Conservation (phyloP, 306 rosid genomes). For the Hippophae gyantsensis region DNA sequence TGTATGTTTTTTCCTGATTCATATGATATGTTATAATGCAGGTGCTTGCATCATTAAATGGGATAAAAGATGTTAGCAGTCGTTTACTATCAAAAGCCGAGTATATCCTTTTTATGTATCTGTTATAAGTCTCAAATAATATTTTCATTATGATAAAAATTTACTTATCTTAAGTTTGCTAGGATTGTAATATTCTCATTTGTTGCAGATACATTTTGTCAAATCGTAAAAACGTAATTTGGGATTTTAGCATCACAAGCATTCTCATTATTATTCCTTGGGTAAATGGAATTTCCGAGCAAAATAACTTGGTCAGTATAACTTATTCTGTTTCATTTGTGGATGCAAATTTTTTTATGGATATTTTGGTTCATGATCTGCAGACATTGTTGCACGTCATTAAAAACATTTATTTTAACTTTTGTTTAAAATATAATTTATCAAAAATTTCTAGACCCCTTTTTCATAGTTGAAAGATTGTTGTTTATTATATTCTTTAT, state of each 20-base stretch:
- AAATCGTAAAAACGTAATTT: slow-evolving; percentile 45
- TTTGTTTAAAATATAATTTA: no score
- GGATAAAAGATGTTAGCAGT: slow-evolving; percentile 47
- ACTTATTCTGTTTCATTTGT: no score
- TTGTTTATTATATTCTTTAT: no score
- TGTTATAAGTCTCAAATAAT: neutral
- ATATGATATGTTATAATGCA: slow-evolving; percentile 22
- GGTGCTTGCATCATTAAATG: slow-evolving; percentile 67
- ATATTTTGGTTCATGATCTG: no score
- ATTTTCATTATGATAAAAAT: neutral
- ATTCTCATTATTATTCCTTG: slow-evolving; percentile 55
- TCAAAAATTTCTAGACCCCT: no score
- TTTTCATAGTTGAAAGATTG: no score
- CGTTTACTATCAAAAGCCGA: slow-evolving; percentile 67
- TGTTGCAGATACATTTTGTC: slow-evolving; percentile 60
- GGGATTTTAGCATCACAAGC: slow-evolving; percentile 53
- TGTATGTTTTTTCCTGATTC: neutral
- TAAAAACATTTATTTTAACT: no score
- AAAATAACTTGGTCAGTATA: slow-evolving; percentile 47
- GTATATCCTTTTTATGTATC: slow-evolving; percentile 32
- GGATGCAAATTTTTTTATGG: no score
- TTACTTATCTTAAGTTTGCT: neutral
- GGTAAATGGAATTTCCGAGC: slow-evolving; percentile 33
- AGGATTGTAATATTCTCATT: slow-evolving; percentile 11
- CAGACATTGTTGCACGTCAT: no score